These are phyloP conservation scores for Obelidium mucronatum DNA, from an alignment of 192 early-diverging fungal genomes.

Conservation along the genomic window DNA sequence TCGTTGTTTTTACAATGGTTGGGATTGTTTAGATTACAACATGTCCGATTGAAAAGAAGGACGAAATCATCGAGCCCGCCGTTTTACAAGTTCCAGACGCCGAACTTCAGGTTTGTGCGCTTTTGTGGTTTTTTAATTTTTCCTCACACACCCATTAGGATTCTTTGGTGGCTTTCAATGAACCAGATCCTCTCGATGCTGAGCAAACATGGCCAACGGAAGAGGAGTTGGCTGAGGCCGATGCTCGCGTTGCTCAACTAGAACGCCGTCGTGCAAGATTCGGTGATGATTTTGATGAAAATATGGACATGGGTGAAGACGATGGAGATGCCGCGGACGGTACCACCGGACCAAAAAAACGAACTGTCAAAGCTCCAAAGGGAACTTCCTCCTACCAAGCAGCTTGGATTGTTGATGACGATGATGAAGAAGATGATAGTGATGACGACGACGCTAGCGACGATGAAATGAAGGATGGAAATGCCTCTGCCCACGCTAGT, in stretches of 20 bases:
- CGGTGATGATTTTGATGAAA: slow-evolving; percentile 32
- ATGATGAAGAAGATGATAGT: slow-evolving; percentile 71
- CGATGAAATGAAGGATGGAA: slow-evolving; percentile 55
- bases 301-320: slow-evolving; percentile 17
- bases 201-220: slow-evolving; percentile 99
- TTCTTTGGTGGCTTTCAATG: slow-evolving; percentile 84
- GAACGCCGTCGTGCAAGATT: slow-evolving; percentile 26
- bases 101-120: slow-evolving; percentile 45
- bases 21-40: slow-evolving; percentile 29
- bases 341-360: slow-evolving; percentile 2
- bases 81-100: slow-evolving; percentile 76
- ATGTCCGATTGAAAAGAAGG: slow-evolving; percentile 47
- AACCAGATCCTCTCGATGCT: slow-evolving; percentile 84
- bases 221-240: slow-evolving; percentile 87
- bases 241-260: slow-evolving; percentile 46
- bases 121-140: background rate
- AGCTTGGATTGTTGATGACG: slow-evolving; percentile 93
- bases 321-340: slow-evolving; percentile 8
- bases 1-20: background rate
- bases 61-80: slow-evolving; percentile 46
- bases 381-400: slow-evolving; percentile 98
- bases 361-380: slow-evolving; percentile 78
- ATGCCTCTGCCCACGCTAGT: slow-evolving; percentile 35
- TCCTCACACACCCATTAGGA: slow-evolving; percentile 61
- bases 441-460: slow-evolving; percentile 56